Evolutionary conservation across 176 grass and related monocot genomes (phyloP).

Genomic region (Triticum timopheevii): DNA sequence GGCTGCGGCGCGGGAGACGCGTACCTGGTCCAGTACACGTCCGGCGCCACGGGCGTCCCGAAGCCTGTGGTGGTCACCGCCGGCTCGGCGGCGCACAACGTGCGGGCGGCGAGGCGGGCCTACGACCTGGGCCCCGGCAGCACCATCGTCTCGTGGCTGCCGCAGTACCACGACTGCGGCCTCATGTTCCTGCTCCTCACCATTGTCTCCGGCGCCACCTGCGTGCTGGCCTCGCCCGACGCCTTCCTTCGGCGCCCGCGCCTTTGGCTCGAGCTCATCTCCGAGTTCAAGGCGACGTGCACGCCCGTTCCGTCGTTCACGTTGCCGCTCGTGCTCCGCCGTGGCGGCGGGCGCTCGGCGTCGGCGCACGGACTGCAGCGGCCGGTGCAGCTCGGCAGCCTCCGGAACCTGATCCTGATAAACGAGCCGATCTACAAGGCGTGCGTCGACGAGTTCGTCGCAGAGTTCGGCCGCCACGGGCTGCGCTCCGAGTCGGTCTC

Average conservation of each 20-base stretch:
- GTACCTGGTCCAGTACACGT: constrained; percentile 69
- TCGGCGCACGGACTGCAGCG: not conserved
- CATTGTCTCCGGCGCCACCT: constrained; percentile 51
- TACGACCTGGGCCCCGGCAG: constrained; percentile 46
- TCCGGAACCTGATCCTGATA: constrained; percentile 62
- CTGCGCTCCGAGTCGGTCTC: constrained; percentile 35
- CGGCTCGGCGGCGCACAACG: constrained; percentile 54
- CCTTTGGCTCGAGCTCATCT: constrained; percentile 60
- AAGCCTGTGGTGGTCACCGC: constrained; percentile 54
- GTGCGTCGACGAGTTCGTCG: constrained; percentile 45
- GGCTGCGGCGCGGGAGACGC: constrained; percentile 33
- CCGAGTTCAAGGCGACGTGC: constrained; percentile 58
- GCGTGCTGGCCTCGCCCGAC: constrained; percentile 37
- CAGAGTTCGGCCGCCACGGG: constrained; percentile 25
- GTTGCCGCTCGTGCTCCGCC: constrained; percentile 44
- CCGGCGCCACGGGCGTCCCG: constrained; percentile 50
- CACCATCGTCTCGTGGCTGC: constrained; percentile 61
- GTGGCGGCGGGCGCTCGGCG: constrained; percentile 16
- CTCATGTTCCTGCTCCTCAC: constrained; percentile 72
- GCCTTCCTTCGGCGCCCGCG: constrained; percentile 43
- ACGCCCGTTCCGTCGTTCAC: constrained; percentile 58
- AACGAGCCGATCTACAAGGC: constrained; percentile 57
- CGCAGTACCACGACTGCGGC: constrained; percentile 66
- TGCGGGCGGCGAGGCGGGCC: constrained; percentile 46
- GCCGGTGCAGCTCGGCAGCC: constrained; percentile 39